phyloP scores from a whole-genome alignment of 2,329 filamentous ascomycete genomes.

The Aspergillus phoenicis region DNA sequence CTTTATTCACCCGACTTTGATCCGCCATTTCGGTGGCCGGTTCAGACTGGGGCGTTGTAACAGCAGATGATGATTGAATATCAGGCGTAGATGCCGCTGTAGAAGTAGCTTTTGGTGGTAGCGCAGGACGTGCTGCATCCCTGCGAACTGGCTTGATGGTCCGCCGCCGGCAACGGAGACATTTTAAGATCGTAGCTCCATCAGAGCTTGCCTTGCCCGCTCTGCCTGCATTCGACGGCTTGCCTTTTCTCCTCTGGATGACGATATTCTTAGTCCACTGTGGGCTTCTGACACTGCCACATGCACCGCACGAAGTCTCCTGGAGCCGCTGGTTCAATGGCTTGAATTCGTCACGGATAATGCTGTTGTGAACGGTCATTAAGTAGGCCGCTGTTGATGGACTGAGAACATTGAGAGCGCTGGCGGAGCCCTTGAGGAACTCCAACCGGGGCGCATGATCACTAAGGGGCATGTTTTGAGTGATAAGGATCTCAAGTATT shows the following conservation, averaged over 20 bases:
- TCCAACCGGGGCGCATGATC: constrained; percentile 32
- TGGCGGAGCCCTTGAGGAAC: constrained; percentile 43
- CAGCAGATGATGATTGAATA: constrained; percentile 14
- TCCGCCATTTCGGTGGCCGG: constrained; percentile 14
- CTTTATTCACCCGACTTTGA: constrained; percentile 23
- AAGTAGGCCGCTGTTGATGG: constrained; percentile 48
- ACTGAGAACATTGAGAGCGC: constrained; percentile 33
- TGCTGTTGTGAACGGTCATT: constrained; percentile 39
- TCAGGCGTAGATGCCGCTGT: constrained; percentile 11
- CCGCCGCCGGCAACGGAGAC: constrained; percentile 40
- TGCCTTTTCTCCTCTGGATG: constrained; percentile 26
- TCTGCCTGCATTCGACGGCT: constrained; percentile 10
- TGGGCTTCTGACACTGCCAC: constrained; percentile 41
- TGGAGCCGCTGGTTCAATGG: constrained; percentile 36
- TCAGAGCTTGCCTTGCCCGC: constrained; percentile 17
- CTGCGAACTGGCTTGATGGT: constrained; percentile 31
- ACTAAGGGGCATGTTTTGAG: constrained; percentile 23
- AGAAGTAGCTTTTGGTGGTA: constrained; percentile 16
- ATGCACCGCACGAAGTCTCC: constrained; percentile 42
- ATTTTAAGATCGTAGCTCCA: constrained; percentile 40
- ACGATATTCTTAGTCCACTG: constrained; percentile 34
- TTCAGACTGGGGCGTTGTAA: constrained; percentile 14
- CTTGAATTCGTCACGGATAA: constrained; percentile 39
- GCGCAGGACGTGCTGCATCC: constrained; percentile 16
- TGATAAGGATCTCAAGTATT: not conserved